A percentile compares a stretch with the other conserved stretches of the same genome.
These are phyloP conservation scores for Platismatia glauca DNA, from an alignment of 495 filamentous ascomycete genomes.

Conservation along the genomic window DNA sequence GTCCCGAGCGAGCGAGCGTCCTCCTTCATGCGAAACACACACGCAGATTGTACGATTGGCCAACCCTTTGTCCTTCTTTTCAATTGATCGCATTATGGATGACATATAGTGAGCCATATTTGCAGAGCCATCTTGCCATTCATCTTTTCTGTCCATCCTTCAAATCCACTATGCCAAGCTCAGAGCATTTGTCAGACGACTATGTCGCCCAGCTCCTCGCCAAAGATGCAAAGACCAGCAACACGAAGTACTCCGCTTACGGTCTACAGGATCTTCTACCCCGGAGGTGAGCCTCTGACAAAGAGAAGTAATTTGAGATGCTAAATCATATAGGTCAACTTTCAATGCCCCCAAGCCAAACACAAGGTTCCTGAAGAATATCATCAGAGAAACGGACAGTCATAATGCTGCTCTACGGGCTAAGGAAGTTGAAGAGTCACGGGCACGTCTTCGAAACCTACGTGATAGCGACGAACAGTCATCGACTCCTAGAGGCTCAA, in stretches of 20 bases:
- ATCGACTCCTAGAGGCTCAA: constrained; percentile 10
- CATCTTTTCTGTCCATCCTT: constrained; percentile 3
- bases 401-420: constrained; percentile 84
- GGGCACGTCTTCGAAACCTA: constrained; percentile 48
- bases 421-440: constrained; percentile 62
- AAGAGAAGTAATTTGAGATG: constrained; percentile 13
- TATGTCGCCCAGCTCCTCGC: constrained; percentile 66
- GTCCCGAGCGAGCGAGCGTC: too few relatives aligned
- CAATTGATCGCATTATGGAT: background rate
- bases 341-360: constrained; percentile 78
- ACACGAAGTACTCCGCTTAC: constrained; percentile 61
- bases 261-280: constrained; percentile 63
- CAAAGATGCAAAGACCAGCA: constrained; percentile 60
- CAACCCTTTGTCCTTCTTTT: background rate
- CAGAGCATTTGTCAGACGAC: constrained; percentile 42
- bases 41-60: background rate
- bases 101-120: background rate
- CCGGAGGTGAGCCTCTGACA: constrained; percentile 45
- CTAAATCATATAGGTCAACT: constrained; percentile 35
- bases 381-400: constrained; percentile 77
- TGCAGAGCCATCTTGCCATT: background rate
- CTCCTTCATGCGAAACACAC: background rate
- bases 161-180: constrained; percentile 24
- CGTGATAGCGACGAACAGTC: constrained; percentile 28
- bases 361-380: constrained; percentile 76